phyloP scores from a whole-genome alignment of 176 grass and related monocot genomes.

The Bonia amplexicaulis region DNA sequence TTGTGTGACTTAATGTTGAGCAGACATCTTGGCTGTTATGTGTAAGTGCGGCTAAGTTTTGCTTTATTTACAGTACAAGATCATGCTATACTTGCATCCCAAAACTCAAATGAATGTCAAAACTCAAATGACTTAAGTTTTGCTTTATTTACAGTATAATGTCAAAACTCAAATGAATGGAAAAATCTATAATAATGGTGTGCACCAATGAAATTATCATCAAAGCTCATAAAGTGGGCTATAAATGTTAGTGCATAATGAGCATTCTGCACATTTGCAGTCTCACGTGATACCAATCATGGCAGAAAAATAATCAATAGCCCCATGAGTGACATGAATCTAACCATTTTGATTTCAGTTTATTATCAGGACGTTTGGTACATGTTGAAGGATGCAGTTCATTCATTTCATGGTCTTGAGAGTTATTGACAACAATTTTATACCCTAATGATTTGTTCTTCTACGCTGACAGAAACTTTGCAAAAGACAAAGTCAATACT shows the following conservation, averaged over 20 bases:
- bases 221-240: not conserved
- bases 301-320: not conserved
- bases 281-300: not conserved
- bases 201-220: not conserved
- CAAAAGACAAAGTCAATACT: slow-evolving; percentile 60
- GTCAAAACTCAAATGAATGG: not conserved
- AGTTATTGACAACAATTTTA: not conserved
- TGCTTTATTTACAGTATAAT: too few relatives aligned
- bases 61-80: too few relatives aligned
- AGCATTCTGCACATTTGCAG: not conserved
- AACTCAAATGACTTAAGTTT: too few relatives aligned
- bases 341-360: not conserved
- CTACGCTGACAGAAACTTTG: slow-evolving; percentile 59
- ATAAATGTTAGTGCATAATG: not conserved
- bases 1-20: too few relatives aligned
- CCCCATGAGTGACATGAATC: not conserved
- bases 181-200: not conserved
- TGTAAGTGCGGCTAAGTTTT: too few relatives aligned
- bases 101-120: not conserved
- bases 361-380: not conserved
- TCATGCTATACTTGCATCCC: not conserved
- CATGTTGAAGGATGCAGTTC: not conserved
- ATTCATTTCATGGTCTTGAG: not conserved
- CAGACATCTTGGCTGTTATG: too few relatives aligned
- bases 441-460: slow-evolving; percentile 3